Conservation (phyloP, 495 filamentous ascomycete species). For the Trichoderma reesei region DNA sequence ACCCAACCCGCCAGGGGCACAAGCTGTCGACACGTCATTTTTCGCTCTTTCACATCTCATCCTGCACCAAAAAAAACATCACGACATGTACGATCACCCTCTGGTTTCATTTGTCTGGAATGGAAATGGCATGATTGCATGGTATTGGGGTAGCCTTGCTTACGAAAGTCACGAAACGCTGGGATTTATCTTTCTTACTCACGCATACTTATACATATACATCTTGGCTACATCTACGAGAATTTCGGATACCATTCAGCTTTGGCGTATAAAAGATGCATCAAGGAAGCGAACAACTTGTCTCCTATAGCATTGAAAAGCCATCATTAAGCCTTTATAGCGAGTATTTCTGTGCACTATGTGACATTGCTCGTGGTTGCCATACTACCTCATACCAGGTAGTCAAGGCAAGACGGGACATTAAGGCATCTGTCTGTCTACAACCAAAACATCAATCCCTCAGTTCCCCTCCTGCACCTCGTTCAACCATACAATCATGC, state of each 20-base stretch:
- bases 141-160: conserved; percentile 3
- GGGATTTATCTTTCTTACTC: neutral
- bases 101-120: conserved; percentile 4
- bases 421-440: no score
- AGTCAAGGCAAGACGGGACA: no score
- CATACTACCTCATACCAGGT: no score
- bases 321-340: no score
- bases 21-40: neutral
- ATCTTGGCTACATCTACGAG: neutral
- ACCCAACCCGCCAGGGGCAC: neutral
- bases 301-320: no score
- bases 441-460: no score
- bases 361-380: no score
- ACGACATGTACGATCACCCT: conserved; percentile 6
- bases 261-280: neutral
- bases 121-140: conserved; percentile 1
- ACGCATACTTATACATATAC: neutral
- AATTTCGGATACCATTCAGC: neutral
- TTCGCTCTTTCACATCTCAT: neutral
- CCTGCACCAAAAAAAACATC: neutral
- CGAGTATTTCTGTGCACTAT: no score
- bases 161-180: neutral
- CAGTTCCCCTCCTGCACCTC: no score
- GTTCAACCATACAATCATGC: no score
- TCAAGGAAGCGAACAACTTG: no score